Conservation (phyloP, 805 yeast species). For the Lipomyces yamadae region DNA sequence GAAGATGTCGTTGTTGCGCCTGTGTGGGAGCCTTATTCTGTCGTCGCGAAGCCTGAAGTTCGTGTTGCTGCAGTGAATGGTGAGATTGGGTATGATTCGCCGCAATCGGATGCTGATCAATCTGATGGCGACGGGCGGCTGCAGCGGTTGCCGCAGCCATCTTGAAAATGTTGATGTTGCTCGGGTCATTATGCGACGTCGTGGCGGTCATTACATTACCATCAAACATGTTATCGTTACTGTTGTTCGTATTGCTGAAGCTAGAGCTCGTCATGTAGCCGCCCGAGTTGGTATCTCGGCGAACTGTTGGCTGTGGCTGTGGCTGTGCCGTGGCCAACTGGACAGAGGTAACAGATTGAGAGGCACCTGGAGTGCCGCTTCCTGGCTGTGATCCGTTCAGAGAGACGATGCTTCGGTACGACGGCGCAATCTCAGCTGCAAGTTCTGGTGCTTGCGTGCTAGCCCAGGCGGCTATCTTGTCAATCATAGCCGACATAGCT, state of each 20-base stretch:
- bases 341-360: slow-evolving; percentile 4
- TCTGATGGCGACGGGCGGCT: slow-evolving; percentile 6
- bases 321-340: slow-evolving; percentile 14
- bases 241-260: background rate
- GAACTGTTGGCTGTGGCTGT: background rate
- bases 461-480: slow-evolving; percentile 27
- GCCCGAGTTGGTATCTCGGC: background rate
- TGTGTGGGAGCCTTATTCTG: slow-evolving; percentile 28
- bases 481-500: slow-evolving; percentile 22
- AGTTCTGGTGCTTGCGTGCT: slow-evolving; percentile 23
- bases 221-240: slow-evolving; percentile 7
- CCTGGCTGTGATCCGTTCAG: slow-evolving; percentile 12
- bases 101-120: slow-evolving; percentile 1
- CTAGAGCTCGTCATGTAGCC: background rate
- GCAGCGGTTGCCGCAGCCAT: slow-evolving; percentile 18
- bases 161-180: slow-evolving; percentile 19
- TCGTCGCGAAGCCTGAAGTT: slow-evolving; percentile 4
- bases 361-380: slow-evolving; percentile 3
- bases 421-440: slow-evolving; percentile 13
- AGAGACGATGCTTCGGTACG: slow-evolving; percentile 10
- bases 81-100: slow-evolving; percentile 6
- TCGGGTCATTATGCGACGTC: slow-evolving; percentile 13
- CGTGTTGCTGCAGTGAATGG: slow-evolving; percentile 15
- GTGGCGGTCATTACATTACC: slow-evolving; percentile 12
- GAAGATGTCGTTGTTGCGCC: slow-evolving; percentile 27